Percentiles rank a stretch among this genome's conserved stretches.
phyloP scores from a whole-genome alignment of 1,139 yeast genomes.

The Hyphopichia buzzinii region DNA sequence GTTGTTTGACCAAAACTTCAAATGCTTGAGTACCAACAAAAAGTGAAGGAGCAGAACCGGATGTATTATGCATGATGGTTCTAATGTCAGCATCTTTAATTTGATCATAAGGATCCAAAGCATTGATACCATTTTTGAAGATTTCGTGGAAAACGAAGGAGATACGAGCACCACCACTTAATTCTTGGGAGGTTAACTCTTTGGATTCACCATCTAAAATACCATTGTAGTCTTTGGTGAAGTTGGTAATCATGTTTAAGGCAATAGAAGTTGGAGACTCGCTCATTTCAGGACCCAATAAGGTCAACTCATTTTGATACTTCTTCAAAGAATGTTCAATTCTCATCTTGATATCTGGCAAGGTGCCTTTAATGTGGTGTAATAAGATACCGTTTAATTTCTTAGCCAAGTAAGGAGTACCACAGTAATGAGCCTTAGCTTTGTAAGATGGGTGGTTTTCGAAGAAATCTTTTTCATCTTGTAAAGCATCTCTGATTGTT shows the following conservation, averaged over 20 bases:
- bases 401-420: constrained; percentile 95
- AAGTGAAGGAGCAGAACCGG: constrained; percentile 96
- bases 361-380: constrained; percentile 90
- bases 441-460: constrained; percentile 74
- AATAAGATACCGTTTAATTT: constrained; percentile 85
- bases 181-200: constrained; percentile 80
- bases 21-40: constrained; percentile 98
- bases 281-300: constrained; percentile 81
- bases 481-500: constrained; percentile 84
- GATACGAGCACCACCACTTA: constrained; percentile 97
- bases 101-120: constrained; percentile 96
- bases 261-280: constrained; percentile 91
- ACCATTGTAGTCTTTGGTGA: constrained; percentile 88
- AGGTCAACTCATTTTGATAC: constrained; percentile 74
- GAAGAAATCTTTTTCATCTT: constrained; percentile 75
- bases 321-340: constrained; percentile 81
- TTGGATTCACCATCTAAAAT: constrained; percentile 91
- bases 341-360: constrained; percentile 90
- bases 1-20: constrained; percentile 94
- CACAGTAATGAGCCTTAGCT: constrained; percentile 87
- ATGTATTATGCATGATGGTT: constrained; percentile 95
- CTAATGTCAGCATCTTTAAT: constrained; percentile 95
- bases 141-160: constrained; percentile 97
- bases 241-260: constrained; percentile 86
- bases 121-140: constrained; percentile 86